Base-by-base conservation (phyloP, 1,284 basidiomycete species). In the Apiotrichum domesticum region DNA sequence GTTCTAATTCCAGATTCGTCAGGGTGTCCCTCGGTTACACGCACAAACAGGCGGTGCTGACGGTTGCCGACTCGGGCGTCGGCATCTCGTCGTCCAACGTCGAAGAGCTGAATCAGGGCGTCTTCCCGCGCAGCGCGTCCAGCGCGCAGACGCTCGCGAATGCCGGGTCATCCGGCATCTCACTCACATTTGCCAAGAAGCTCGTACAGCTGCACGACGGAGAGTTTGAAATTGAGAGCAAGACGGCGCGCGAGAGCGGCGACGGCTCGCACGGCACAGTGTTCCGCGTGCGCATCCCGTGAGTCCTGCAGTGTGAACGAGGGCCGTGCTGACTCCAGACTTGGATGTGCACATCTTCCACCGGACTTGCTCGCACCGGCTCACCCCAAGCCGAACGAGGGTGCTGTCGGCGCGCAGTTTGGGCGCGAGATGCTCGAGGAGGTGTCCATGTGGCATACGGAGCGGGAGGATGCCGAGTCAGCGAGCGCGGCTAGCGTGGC, bases 191-290 rank as follows among this genome's bases (percentile, higher is more conserved):
- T 48, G 62, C 66, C 49, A 71, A 59, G 54, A 77, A 77, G 62
- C 66, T 79, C 42, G 74, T 80, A 59, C 76, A 78, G 52, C 64
- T 78, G 2, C 75, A 79, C 55, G 74, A 75, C 6, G 78, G 78
- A 4, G 66, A 63, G 1, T 63, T 80, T 47, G 70, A 72, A 11
- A 72, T 79, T 21, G 70, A 76, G n/a, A 73, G 70, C 53, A 41
- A 45, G 1, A 73, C 71, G 0, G 66, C 62, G 3, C 59, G 61
- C 6, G 74, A 78, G 57, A 67, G 67, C 14, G 11, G 3, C 2
- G 67, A 71, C 40, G 70, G 69, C 10, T 39, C 46, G 61, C 68
- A 76, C 49, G 75, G 75, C 6, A 73, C 73, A 1, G 67, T 59
- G 1, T 76, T 77, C 63, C 60, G 64, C 1, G 70, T 74, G 14